A percentile compares a stretch with the other conserved stretches of the same genome.
Evolutionary conservation across 192 early-diverging fungal species (phyloP).

Genomic region (Coemansia pectinata): DNA sequence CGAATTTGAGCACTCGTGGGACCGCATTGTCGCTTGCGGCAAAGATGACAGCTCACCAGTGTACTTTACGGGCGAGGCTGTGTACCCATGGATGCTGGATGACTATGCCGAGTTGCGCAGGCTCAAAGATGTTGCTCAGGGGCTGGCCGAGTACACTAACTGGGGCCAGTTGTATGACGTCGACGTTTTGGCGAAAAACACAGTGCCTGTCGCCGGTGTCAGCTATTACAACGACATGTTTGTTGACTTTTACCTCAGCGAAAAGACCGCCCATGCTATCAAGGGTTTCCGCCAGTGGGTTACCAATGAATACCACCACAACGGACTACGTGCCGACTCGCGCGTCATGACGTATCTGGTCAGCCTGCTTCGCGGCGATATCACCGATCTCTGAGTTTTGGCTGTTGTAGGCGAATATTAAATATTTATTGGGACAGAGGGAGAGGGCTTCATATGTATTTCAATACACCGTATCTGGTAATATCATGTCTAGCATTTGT

Average conservation of each 20-base stretch:
- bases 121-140: slow-evolving; percentile 59
- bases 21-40: slow-evolving; percentile 25
- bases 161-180: slow-evolving; percentile 64
- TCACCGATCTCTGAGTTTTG: slow-evolving; percentile 32
- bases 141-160: slow-evolving; percentile 57
- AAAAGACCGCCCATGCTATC: slow-evolving; percentile 57
- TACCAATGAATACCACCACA: slow-evolving; percentile 70
- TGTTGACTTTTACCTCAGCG: slow-evolving; percentile 63
- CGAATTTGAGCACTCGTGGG: slow-evolving; percentile 53
- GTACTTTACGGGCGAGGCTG: slow-evolving; percentile 67
- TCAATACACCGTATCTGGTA: neutral
- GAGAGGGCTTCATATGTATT: neutral
- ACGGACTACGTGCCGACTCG: slow-evolving; percentile 58
- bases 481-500: neutral
- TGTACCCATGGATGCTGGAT: slow-evolving; percentile 74
- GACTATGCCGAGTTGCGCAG: slow-evolving; percentile 64
- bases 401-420: neutral
- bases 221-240: slow-evolving; percentile 75
- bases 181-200: slow-evolving; percentile 51
- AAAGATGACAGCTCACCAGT: slow-evolving; percentile 32
- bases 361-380: slow-evolving; percentile 58
- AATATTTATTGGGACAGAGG: neutral
- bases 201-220: slow-evolving; percentile 61
- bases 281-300: slow-evolving; percentile 64
- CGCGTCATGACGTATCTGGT: slow-evolving; percentile 61